Conservation (phyloP, 2,329 filamentous ascomycete species). For the Hymenoscyphus linearis region DNA sequence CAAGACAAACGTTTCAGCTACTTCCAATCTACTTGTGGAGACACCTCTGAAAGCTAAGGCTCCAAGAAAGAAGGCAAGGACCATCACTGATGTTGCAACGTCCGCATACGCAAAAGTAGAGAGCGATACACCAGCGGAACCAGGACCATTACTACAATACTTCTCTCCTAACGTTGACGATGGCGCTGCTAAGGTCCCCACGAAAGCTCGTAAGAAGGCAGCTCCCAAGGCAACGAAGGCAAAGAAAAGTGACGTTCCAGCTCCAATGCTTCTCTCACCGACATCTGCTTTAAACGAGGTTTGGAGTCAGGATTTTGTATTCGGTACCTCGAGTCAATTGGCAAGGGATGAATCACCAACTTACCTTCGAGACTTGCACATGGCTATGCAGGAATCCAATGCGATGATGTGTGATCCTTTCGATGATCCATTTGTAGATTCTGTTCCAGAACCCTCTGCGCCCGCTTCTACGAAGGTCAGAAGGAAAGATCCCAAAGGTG, state of each 20-base stretch:
- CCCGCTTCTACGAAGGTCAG: not conserved
- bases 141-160: slow-evolving; percentile 42
- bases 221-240: slow-evolving; percentile 33
- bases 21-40: slow-evolving; percentile 19
- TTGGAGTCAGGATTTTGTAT: slow-evolving; percentile 69
- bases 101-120: slow-evolving; percentile 53
- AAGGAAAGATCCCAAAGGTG: slow-evolving; percentile 24
- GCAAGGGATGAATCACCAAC: slow-evolving; percentile 67
- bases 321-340: slow-evolving; percentile 82
- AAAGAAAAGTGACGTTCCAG: slow-evolving; percentile 34
- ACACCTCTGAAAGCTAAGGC: slow-evolving; percentile 45
- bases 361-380: slow-evolving; percentile 56
- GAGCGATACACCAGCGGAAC: slow-evolving; percentile 28
- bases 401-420: slow-evolving; percentile 37
- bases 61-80: slow-evolving; percentile 65
- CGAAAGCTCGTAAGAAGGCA: slow-evolving; percentile 23
- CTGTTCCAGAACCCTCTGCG: slow-evolving; percentile 7
- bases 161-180: slow-evolving; percentile 30
- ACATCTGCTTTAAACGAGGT: slow-evolving; percentile 61
- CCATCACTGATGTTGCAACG: slow-evolving; percentile 73
- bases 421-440: slow-evolving; percentile 25
- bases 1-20: slow-evolving; percentile 31
- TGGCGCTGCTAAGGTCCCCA: slow-evolving; percentile 22
- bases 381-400: slow-evolving; percentile 57
- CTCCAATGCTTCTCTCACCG: slow-evolving; percentile 60